Evolutionary conservation across 192 early-diverging fungal species (phyloP).

Genomic region (Phycomyces blakesleeanus): DNA sequence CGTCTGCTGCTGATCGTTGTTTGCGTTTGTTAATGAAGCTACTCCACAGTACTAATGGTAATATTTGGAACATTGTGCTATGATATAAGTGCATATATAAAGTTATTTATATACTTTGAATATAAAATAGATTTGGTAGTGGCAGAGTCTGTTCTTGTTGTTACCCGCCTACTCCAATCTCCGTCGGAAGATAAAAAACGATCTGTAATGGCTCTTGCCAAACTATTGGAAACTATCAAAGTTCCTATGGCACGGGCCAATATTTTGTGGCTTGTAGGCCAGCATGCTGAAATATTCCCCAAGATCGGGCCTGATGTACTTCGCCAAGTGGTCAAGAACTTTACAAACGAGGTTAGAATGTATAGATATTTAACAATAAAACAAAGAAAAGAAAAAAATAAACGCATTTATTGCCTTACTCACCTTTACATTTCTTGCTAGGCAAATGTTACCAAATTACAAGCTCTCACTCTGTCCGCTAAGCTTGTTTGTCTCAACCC

Average conservation of each 20-base stretch:
- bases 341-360: constrained; percentile 44
- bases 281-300: constrained; percentile 65
- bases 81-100: constrained; percentile 23
- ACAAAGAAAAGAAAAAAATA: not conserved
- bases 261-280: constrained; percentile 84
- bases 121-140: constrained; percentile 59
- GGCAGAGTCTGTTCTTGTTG: constrained; percentile 71
- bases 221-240: constrained; percentile 58
- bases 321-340: constrained; percentile 64
- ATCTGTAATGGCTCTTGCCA: constrained; percentile 56
- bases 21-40: constrained; percentile 53
- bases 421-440: constrained; percentile 27
- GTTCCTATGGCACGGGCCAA: constrained; percentile 75
- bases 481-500: constrained; percentile 57
- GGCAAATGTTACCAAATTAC: constrained; percentile 69
- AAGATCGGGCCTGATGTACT: constrained; percentile 78
- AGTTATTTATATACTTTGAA: constrained; percentile 12
- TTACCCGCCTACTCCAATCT: constrained; percentile 65
- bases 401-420: not conserved
- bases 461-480: constrained; percentile 76
- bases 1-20: constrained; percentile 52
- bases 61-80: constrained; percentile 17
- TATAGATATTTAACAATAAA: constrained; percentile 1
- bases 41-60: constrained; percentile 57
- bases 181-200: constrained; percentile 40